Conservation (phyloP, 169 alveolate genomes). For the Plasmodium berghei region DNA sequence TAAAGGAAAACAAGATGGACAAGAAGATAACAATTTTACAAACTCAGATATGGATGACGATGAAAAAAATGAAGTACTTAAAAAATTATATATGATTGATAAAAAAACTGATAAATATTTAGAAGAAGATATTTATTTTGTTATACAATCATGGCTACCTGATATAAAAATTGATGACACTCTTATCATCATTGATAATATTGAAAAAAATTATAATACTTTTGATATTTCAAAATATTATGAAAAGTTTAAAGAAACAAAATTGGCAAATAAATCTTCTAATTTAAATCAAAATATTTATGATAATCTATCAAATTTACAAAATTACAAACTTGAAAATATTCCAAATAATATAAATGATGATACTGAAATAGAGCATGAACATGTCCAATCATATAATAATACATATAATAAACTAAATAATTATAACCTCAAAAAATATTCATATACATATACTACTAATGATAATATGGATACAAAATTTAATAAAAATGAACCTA, state of each 20-base stretch:
- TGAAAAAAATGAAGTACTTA: slow-evolving; percentile 71
- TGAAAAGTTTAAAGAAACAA: slow-evolving; percentile 44
- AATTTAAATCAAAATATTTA: neutral
- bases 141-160: slow-evolving; percentile 65
- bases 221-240: slow-evolving; percentile 66
- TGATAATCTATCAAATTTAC: neutral
- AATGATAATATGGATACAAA: slow-evolving; percentile 58
- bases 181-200: slow-evolving; percentile 44
- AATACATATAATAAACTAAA: slow-evolving; percentile 62
- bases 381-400: slow-evolving; percentile 41
- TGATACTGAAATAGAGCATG: slow-evolving; percentile 59
- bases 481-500: slow-evolving; percentile 57
- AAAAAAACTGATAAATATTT: slow-evolving; percentile 68
- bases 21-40: slow-evolving; percentile 6
- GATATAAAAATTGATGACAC: slow-evolving; percentile 72
- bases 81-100: slow-evolving; percentile 52
- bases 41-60: slow-evolving; percentile 51
- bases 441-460: slow-evolving; percentile 51
- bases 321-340: slow-evolving; percentile 48
- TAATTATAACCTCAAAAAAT: slow-evolving; percentile 40
- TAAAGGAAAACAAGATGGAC: slow-evolving; percentile 16
- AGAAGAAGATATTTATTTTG: slow-evolving; percentile 64
- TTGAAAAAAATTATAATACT: slow-evolving; percentile 46
- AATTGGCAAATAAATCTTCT: slow-evolving; percentile 20
- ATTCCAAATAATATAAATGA: slow-evolving; percentile 61